Evolutionary conservation across 306 rosid species (phyloP).

Genomic region (Prunus campanulata): DNA sequence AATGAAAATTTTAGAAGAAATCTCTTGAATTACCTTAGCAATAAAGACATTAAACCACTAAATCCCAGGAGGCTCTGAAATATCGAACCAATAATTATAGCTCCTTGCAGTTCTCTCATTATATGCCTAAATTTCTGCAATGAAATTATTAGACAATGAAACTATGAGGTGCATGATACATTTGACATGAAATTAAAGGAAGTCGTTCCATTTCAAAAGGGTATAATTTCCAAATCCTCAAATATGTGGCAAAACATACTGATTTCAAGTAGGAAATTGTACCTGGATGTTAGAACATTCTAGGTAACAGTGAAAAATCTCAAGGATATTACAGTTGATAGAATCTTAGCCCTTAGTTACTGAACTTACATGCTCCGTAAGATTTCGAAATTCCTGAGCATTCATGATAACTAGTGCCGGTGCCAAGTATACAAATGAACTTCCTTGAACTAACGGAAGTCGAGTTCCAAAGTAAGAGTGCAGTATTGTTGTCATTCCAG

Average conservation of each 20-base stretch:
- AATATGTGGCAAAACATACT: conserved; percentile 5
- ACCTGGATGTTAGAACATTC: neutral
- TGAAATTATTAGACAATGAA: conserved; percentile 20
- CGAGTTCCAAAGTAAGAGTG: conserved; percentile 87
- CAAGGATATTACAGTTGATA: conserved; percentile 15
- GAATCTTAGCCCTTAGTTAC: conserved; percentile 7
- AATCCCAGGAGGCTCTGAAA: conserved; percentile 85
- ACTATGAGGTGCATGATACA: conserved; percentile 1
- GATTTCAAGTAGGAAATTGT: conserved; percentile 19
- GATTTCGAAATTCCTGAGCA: conserved; percentile 79
- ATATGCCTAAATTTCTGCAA: conserved; percentile 90
- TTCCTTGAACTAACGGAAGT: conserved; percentile 95
- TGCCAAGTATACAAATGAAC: conserved; percentile 89
- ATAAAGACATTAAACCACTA: conserved; percentile 82
- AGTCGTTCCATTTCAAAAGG: neutral
- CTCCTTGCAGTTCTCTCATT: conserved; percentile 99
- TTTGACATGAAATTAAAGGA: conserved; percentile 9
- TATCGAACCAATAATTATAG: conserved; percentile 80
- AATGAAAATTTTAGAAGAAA: conserved; percentile 7
- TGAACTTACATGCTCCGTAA: conserved; percentile 73
- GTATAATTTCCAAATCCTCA: conserved; percentile 13
- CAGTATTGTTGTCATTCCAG: conserved; percentile 81
- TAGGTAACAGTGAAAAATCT: conserved; percentile 10
- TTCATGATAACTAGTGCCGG: conserved; percentile 79
- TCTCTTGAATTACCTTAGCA: conserved; percentile 59